Conservation (phyloP, 805 yeast species). For the Pichia rugopelliculosa region DNA sequence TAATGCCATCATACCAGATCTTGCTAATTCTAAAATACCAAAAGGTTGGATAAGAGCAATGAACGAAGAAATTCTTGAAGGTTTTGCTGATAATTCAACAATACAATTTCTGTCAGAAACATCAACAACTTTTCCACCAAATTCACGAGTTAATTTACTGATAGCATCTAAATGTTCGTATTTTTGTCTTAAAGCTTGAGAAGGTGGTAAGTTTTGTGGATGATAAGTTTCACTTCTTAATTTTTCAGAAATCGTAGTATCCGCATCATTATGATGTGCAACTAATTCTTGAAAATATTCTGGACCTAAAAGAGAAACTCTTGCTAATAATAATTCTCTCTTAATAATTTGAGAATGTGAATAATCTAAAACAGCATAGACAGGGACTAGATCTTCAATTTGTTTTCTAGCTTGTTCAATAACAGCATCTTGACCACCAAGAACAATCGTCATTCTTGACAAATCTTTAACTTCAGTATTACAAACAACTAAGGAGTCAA, state of each 20-base stretch:
- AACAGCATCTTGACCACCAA: slow-evolving; percentile 91
- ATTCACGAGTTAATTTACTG: slow-evolving; percentile 69
- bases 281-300: slow-evolving; percentile 94
- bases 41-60: slow-evolving; percentile 88
- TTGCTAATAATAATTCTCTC: slow-evolving; percentile 85
- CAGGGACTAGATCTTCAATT: slow-evolving; percentile 96
- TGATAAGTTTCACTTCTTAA: slow-evolving; percentile 50
- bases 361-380: slow-evolving; percentile 95
- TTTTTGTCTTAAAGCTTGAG: slow-evolving; percentile 91
- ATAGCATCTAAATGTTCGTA: slow-evolving; percentile 83
- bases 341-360: slow-evolving; percentile 82
- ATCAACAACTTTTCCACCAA: slow-evolving; percentile 91
- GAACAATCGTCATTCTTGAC: slow-evolving; percentile 93
- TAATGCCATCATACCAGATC: slow-evolving; percentile 98
- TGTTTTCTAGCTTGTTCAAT: slow-evolving; percentile 98
- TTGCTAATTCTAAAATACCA: slow-evolving; percentile 91
- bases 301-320: slow-evolving; percentile 93
- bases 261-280: slow-evolving; percentile 64
- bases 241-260: slow-evolving; percentile 37
- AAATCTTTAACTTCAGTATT: slow-evolving; percentile 93
- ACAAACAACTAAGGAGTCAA: slow-evolving; percentile 94
- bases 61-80: slow-evolving; percentile 79
- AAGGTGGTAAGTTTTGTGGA: slow-evolving; percentile 82
- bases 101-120: slow-evolving; percentile 89
- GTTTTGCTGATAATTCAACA: slow-evolving; percentile 91